These are phyloP conservation scores for Aspergillus chevalieri DNA, from an alignment of 2,329 filamentous ascomycete species.

Conservation along the genomic window DNA sequence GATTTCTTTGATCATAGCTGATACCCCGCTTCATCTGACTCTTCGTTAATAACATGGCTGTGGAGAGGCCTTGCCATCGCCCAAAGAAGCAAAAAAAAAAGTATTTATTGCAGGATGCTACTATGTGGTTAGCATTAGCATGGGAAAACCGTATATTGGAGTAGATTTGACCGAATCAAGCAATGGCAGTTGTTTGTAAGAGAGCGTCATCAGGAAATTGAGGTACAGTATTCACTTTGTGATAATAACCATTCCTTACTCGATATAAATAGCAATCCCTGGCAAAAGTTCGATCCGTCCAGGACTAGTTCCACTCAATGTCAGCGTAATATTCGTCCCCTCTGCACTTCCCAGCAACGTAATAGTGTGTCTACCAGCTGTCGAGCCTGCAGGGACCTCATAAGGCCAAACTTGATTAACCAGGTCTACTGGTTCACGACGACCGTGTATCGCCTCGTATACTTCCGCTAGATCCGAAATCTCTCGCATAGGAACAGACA, in stretches of 20 bases:
- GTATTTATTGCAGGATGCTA: too few species aligned
- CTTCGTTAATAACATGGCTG: too few species aligned
- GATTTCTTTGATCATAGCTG: too few species aligned
- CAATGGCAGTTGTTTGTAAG: too few species aligned
- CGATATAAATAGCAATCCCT: neutral
- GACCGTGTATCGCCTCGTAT: neutral
- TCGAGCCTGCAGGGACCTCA: neutral
- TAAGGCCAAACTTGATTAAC: neutral
- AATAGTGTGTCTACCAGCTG: neutral
- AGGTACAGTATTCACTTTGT: too few species aligned
- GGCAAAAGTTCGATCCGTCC: neutral
- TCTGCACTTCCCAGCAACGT: neutral
- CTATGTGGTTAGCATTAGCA: too few species aligned
- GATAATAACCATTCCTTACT: neutral
- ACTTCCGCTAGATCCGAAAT: neutral
- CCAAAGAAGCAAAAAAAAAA: too few species aligned
- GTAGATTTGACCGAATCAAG: too few species aligned
- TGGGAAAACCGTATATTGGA: too few species aligned
- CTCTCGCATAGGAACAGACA: neutral
- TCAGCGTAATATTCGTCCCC: neutral
- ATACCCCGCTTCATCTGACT: too few species aligned
- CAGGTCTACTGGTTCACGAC: neutral
- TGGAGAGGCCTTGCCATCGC: too few species aligned
- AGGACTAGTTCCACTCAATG: neutral
- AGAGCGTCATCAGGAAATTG: too few species aligned